Conservation (phyloP, 106 monocot species). For the Narthecium ossifragum region DNA sequence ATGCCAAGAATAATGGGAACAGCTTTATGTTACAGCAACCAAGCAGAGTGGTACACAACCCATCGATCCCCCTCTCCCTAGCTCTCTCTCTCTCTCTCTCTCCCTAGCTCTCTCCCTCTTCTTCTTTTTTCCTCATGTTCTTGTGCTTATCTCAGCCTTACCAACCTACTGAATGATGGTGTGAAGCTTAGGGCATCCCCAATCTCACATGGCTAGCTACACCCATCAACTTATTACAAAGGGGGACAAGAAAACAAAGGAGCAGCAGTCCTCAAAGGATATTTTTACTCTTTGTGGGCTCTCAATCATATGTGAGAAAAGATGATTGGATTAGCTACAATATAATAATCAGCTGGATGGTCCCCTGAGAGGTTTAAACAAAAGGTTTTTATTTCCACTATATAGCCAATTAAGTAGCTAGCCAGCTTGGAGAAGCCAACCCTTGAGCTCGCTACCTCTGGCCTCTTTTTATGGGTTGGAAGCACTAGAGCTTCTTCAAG, state of each 20-base stretch:
- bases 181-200: constrained; percentile 7
- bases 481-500: not conserved
- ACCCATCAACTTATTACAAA: not conserved
- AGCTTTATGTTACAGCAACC: constrained; percentile 31
- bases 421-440: too few relatives aligned
- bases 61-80: constrained; percentile 1
- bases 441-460: too few relatives aligned
- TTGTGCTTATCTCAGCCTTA: not conserved
- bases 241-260: constrained; percentile 5
- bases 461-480: not conserved
- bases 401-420: too few relatives aligned
- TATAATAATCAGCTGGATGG: constrained; percentile 28
- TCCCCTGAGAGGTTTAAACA: not conserved
- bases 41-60: not conserved
- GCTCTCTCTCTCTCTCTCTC: too few relatives aligned
- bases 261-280: constrained; percentile 25
- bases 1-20: constrained; percentile 41
- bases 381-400: too few relatives aligned
- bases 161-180: constrained; percentile 17
- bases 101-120: too few relatives aligned
- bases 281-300: constrained; percentile 32
- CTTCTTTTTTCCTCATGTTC: too few relatives aligned
- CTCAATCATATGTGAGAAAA: constrained; percentile 42
- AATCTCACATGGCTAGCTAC: not conserved
- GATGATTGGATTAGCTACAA: constrained; percentile 43